phyloP scores from a whole-genome alignment of 2,329 filamentous ascomycete species.

The Aspergillus thermomutatus region DNA sequence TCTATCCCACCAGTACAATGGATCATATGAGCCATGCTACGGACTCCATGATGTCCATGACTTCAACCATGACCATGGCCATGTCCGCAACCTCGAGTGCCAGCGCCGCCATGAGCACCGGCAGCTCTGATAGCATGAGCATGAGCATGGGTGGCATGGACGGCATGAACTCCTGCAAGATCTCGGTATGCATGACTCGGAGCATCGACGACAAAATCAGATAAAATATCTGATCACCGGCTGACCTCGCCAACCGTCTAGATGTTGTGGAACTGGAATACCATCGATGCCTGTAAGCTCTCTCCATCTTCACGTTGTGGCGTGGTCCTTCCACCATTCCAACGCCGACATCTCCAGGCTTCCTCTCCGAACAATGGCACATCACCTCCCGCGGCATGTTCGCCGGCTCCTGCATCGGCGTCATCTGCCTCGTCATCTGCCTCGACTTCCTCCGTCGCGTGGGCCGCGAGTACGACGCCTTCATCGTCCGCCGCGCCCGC shows the following conservation, averaged over 20 bases:
- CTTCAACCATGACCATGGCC: slow-evolving; percentile 7
- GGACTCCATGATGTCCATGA: slow-evolving; percentile 4
- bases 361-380: slow-evolving; percentile 68
- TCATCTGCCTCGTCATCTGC: slow-evolving; percentile 67
- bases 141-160: slow-evolving; percentile 42
- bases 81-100: slow-evolving; percentile 5
- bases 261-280: slow-evolving; percentile 32
- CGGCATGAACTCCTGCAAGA: slow-evolving; percentile 19
- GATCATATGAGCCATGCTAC: neutral
- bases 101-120: slow-evolving; percentile 5
- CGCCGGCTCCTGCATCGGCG: slow-evolving; percentile 74
- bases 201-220: neutral
- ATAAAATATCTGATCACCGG: neutral
- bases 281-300: slow-evolving; percentile 22
- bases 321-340: neutral
- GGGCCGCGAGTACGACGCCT: slow-evolving; percentile 69
- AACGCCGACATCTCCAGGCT: slow-evolving; percentile 43
- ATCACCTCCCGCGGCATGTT: slow-evolving; percentile 69
- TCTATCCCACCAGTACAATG: slow-evolving; percentile 1
- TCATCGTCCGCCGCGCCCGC: slow-evolving; percentile 48
- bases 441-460: slow-evolving; percentile 71
- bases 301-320: neutral
- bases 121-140: slow-evolving; percentile 1
- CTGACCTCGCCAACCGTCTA: slow-evolving; percentile 1
- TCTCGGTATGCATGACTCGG: slow-evolving; percentile 19